phyloP scores from a whole-genome alignment of 345 rosid species.

The Aquilaria malaccensis region DNA sequence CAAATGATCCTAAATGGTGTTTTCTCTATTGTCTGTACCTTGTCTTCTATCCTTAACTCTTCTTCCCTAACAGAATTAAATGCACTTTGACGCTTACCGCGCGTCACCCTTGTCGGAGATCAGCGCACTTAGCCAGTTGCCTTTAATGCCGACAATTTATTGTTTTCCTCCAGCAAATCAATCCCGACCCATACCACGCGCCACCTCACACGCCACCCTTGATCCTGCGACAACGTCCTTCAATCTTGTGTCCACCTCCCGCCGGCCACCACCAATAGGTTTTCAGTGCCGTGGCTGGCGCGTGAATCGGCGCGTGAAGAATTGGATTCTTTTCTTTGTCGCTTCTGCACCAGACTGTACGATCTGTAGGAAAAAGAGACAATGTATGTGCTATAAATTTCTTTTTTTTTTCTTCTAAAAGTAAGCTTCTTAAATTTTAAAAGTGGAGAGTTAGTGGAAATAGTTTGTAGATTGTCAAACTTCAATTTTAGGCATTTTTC shows the following conservation, averaged over 20 bases:
- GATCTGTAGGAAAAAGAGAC: constrained; percentile 8
- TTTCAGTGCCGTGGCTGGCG: constrained; percentile 2
- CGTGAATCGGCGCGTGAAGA: constrained; percentile 14
- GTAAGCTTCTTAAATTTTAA: too few species aligned
- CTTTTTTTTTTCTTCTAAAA: too few species aligned
- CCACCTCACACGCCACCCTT: constrained; percentile 10
- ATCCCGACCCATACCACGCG: neutral
- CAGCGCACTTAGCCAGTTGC: constrained; percentile 26
- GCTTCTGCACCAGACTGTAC: constrained; percentile 20
- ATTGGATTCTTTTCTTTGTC: constrained; percentile 20
- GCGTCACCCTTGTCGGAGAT: constrained; percentile 34
- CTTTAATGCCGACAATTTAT: constrained; percentile 28
- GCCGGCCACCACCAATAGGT: neutral
- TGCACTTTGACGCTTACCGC: constrained; percentile 29
- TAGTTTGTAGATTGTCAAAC: too few species aligned
- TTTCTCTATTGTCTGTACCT: too few species aligned
- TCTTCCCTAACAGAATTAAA: constrained; percentile 8
- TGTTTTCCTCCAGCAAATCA: constrained; percentile 18
- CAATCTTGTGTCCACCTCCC: neutral
- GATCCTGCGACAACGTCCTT: neutral
- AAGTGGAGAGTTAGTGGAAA: too few species aligned
- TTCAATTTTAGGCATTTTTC: too few species aligned
- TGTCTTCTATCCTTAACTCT: neutral
- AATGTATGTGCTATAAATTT: too few species aligned
- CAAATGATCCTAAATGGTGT: too few species aligned